A percentile compares a stretch with the other conserved stretches of the same genome.
Evolutionary conservation across 495 filamentous ascomycete species (phyloP).

Genomic region (Trichoderma parareesei): DNA sequence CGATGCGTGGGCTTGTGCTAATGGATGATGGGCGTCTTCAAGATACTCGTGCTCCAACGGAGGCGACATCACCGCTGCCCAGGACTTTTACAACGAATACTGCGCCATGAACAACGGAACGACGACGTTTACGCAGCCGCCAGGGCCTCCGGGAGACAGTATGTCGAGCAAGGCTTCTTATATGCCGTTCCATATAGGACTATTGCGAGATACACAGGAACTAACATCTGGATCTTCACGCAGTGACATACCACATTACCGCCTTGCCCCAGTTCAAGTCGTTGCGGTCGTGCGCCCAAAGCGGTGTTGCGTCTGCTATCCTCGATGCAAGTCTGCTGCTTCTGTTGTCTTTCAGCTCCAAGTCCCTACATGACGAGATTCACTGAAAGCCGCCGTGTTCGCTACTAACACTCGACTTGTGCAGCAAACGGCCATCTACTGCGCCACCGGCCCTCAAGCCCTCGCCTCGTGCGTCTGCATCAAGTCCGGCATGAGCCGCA

Average conservation of each 20-base stretch:
- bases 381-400: too few species aligned
- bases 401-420: neutral
- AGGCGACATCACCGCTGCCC: slow-evolving; percentile 37
- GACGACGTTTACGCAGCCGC: slow-evolving; percentile 34
- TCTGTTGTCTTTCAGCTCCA: neutral
- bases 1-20: neutral
- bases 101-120: slow-evolving; percentile 39
- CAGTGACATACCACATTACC: slow-evolving; percentile 45
- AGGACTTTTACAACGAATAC: slow-evolving; percentile 40
- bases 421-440: slow-evolving; percentile 31
- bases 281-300: slow-evolving; percentile 35
- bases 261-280: slow-evolving; percentile 36
- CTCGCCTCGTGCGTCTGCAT: slow-evolving; percentile 43
- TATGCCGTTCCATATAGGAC: neutral
- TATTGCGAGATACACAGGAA: neutral
- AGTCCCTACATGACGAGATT: neutral
- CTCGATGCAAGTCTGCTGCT: slow-evolving; percentile 20
- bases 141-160: slow-evolving; percentile 38
- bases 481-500: slow-evolving; percentile 33
- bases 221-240: neutral
- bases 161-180: slow-evolving; percentile 12
- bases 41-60: slow-evolving; percentile 28
- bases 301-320: slow-evolving; percentile 33
- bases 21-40: neutral
- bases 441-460: slow-evolving; percentile 33